These are phyloP conservation scores for Thalassiosira tumida DNA, from an alignment of 352 stramenopile genomes.

Conservation along the genomic window DNA sequence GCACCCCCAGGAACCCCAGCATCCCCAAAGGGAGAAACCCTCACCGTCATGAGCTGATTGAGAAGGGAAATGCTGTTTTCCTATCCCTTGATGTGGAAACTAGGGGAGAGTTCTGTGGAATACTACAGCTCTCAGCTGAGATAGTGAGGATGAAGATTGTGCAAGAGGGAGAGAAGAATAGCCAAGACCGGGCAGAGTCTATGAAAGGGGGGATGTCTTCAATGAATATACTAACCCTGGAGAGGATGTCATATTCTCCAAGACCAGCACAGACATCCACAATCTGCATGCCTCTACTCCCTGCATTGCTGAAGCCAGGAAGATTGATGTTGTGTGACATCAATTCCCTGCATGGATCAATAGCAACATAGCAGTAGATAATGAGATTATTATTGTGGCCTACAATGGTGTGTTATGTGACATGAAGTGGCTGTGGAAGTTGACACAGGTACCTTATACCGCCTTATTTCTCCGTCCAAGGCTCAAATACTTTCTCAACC, in stretches of 20 bases:
- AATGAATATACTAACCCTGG: conserved; percentile 32
- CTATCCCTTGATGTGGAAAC: conserved; percentile 7
- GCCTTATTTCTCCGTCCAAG: too few relatives aligned
- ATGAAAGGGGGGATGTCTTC: too few relatives aligned
- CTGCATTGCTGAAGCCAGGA: neutral
- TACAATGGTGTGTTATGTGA: conserved; percentile 67
- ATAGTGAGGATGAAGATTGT: neutral
- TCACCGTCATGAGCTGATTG: neutral
- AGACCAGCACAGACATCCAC: neutral
- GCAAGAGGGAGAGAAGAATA: too few relatives aligned
- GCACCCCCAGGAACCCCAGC: too few relatives aligned
- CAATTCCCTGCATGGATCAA: neutral
- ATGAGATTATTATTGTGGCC: conserved; percentile 26
- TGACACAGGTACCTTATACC: conserved; percentile 40
- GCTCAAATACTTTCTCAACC: conserved; percentile 61
- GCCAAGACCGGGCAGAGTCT: too few relatives aligned
- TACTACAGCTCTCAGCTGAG: neutral
- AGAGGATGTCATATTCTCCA: conserved; percentile 2
- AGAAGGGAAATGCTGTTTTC: neutral
- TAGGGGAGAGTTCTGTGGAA: neutral
- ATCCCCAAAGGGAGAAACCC: neutral
- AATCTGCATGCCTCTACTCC: neutral
- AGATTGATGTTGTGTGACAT: neutral
- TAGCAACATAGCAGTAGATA: neutral
- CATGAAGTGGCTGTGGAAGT: conserved; percentile 63